Evolutionary conservation across 441 rosid genomes (phyloP).

Genomic region (Croton setiger): DNA sequence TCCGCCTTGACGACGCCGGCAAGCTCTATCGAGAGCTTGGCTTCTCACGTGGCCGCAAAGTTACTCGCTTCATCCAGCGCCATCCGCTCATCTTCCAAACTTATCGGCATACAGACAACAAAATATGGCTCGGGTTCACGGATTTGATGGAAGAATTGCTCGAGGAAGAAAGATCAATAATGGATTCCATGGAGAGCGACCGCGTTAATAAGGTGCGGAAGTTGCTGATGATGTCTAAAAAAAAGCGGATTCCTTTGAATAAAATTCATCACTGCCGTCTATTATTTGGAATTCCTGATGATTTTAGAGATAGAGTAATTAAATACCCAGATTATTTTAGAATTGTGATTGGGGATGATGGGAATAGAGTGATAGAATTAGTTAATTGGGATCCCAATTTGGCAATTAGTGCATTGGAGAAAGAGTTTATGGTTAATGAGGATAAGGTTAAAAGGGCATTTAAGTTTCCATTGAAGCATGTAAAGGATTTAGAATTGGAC

Average conservation of each 20-base stretch:
- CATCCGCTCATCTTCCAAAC: conserved; percentile 61
- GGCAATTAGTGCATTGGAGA: conserved; percentile 65
- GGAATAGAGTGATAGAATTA: conserved; percentile 61
- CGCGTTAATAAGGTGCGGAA: conserved; percentile 57
- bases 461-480: conserved; percentile 63
- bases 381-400: conserved; percentile 64
- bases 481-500: conserved; percentile 63
- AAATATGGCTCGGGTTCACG: conserved; percentile 74
- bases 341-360: conserved; percentile 48
- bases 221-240: conserved; percentile 69
- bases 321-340: conserved; percentile 67
- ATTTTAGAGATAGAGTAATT: conserved; percentile 63
- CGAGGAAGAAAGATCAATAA: conserved; percentile 46
- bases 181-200: conserved; percentile 60
- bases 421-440: conserved; percentile 57
- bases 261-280: conserved; percentile 67
- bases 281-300: conserved; percentile 79
- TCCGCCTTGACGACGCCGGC: conserved; percentile 76
- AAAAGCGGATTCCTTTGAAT: conserved; percentile 60
- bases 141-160: conserved; percentile 59
- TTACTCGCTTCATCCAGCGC: conserved; percentile 46
- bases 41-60: conserved; percentile 87
- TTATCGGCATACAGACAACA: conserved; percentile 60
- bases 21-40: conserved; percentile 80
- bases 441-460: conserved; percentile 60